Percentiles rank a stretch among this genome's conserved stretches.
Conservation (phyloP, 2,329 filamentous ascomycete species). For the Macroventuria anomochaeta region DNA sequence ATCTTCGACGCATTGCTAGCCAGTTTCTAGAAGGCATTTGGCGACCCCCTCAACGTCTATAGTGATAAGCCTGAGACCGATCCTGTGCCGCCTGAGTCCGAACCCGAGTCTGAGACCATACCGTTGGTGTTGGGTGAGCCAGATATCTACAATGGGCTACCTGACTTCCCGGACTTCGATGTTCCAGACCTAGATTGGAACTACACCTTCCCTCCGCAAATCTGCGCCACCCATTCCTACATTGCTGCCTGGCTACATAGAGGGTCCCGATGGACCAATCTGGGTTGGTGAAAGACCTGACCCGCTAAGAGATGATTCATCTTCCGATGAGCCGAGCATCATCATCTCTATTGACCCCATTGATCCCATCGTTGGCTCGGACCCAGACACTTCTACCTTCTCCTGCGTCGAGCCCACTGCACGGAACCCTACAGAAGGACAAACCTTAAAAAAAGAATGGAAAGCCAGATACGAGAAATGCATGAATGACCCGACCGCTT, state of each 20-base stretch:
- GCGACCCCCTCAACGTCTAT: constrained; percentile 3
- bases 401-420: constrained; percentile 4
- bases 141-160: neutral
- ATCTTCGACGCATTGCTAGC: constrained; percentile 5
- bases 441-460: no score
- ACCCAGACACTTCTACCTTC: neutral
- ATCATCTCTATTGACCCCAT: constrained; percentile 3
- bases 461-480: no score
- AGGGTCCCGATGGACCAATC: constrained; percentile 4
- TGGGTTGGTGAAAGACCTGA: constrained; percentile 10
- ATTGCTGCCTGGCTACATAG: constrained; percentile 3
- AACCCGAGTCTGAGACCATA: neutral
- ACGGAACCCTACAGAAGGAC: no score
- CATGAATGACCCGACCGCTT: no score
- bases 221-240: neutral
- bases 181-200: constrained; percentile 9
- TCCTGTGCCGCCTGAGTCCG: neutral
- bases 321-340: neutral
- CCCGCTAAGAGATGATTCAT: neutral
- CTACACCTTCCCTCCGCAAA: constrained; percentile 1
- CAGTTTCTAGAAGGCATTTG: neutral
- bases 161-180: constrained; percentile 13
- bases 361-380: neutral
- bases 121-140: constrained; percentile 5
- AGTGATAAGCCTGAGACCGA: neutral